These are phyloP conservation scores for Cystobasidium slooffiae DNA, from an alignment of 1,284 basidiomycete genomes.

Conservation along the genomic window DNA sequence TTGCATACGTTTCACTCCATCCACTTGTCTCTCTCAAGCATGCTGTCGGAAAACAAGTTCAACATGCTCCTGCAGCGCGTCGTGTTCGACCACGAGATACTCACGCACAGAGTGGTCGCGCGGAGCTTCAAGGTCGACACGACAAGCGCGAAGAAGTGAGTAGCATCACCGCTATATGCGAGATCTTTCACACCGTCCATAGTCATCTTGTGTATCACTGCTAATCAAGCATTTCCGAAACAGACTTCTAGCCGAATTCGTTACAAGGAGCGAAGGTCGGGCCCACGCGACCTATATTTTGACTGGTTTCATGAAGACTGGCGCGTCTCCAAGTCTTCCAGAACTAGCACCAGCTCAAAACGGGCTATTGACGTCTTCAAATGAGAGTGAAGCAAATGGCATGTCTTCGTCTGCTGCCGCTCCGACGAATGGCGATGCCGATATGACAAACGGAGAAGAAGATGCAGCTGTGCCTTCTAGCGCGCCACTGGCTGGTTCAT, in stretches of 20 bases:
- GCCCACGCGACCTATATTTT: slow-evolving; percentile 42
- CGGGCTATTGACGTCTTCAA: background rate
- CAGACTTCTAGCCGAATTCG: slow-evolving; percentile 35
- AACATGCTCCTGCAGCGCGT: slow-evolving; percentile 42
- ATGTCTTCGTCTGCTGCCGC: background rate
- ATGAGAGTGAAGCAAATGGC: background rate
- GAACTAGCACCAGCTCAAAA: slow-evolving; percentile 5
- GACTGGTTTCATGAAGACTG: slow-evolving; percentile 36
- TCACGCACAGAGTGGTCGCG: slow-evolving; percentile 42
- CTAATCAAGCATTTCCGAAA: background rate
- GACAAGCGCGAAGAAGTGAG: slow-evolving; percentile 31
- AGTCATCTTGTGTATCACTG: background rate
- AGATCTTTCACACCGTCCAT: background rate
- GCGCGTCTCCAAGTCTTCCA: background rate
- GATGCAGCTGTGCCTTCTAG: slow-evolving; percentile 6
- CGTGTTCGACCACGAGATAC: slow-evolving; percentile 40
- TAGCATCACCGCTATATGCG: background rate
- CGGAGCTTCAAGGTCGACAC: slow-evolving; percentile 40
- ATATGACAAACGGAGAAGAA: slow-evolving; percentile 13
- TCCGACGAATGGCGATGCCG: slow-evolving; percentile 13
- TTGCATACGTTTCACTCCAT: too few species aligned
- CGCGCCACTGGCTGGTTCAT: slow-evolving; percentile 19
- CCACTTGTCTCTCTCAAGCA: too few species aligned
- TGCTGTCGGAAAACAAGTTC: slow-evolving; percentile 38
- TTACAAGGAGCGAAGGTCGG: slow-evolving; percentile 25